Evolutionary conservation across 495 filamentous ascomycete genomes (phyloP).

Genomic region (Glonium stellatum): DNA sequence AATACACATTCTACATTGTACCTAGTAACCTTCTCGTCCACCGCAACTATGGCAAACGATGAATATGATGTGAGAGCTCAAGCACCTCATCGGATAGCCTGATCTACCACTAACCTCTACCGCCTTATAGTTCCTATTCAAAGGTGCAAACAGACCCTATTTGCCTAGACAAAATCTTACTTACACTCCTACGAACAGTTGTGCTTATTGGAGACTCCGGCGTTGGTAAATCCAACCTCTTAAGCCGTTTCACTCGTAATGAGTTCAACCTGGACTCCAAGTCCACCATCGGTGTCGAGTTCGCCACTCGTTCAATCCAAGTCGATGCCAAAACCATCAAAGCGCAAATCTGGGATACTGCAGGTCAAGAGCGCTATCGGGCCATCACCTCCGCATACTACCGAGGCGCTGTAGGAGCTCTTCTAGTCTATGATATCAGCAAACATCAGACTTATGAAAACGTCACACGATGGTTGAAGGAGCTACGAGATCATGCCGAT

Average conservation of each 20-base stretch:
- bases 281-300: constrained; percentile 99
- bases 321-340: constrained; percentile 99
- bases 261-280: constrained; percentile 99
- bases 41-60: constrained; percentile 87
- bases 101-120: constrained; percentile 26
- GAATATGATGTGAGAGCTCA: constrained; percentile 90
- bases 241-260: constrained; percentile 99
- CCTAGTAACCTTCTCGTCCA: constrained; percentile 8
- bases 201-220: constrained; percentile 98
- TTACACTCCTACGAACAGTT: constrained; percentile 49
- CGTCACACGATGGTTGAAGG: constrained; percentile 98
- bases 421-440: constrained; percentile 99
- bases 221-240: constrained; percentile 98
- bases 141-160: constrained; percentile 54
- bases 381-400: constrained; percentile 99
- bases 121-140: constrained; percentile 85
- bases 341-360: constrained; percentile 99
- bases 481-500: constrained; percentile 95
- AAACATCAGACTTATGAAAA: constrained; percentile 99
- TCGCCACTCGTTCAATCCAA: constrained; percentile 96
- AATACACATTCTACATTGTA: neutral
- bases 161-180: constrained; percentile 27
- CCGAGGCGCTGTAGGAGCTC: constrained; percentile 90
- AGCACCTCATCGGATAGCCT: constrained; percentile 14
- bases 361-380: constrained; percentile 96